A percentile compares a stretch with the other conserved stretches of the same genome.
These are phyloP conservation scores for Pachysandra terminalis DNA, from an alignment of 164 flowering plant genomes.

Conservation along the genomic window DNA sequence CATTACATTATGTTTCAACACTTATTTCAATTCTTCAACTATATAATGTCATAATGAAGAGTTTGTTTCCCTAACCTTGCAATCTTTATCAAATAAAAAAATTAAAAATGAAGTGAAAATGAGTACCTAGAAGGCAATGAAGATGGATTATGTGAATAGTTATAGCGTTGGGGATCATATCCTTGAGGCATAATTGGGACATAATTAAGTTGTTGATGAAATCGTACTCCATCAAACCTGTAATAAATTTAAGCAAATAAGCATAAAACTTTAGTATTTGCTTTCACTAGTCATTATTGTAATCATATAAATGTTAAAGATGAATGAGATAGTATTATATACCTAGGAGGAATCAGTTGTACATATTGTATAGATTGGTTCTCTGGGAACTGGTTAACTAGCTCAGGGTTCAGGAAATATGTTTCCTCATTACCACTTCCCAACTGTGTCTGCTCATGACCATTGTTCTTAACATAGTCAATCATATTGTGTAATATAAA, in stretches of 20 bases:
- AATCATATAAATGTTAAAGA: neutral
- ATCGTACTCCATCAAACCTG: neutral
- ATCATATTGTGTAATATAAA: neutral
- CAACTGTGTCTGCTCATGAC: neutral
- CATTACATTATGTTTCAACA: neutral
- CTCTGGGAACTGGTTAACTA: neutral
- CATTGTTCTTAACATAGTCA: neutral
- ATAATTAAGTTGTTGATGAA: neutral
- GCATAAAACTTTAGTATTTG: neutral
- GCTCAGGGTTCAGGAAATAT: neutral
- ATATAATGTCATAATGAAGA: neutral
- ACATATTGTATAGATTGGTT: neutral
- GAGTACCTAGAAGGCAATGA: neutral
- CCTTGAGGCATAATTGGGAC: neutral
- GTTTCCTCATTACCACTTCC: neutral
- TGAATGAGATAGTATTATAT: neutral
- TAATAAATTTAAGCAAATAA: too few species aligned
- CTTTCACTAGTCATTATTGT: neutral
- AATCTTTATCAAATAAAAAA: too few species aligned
- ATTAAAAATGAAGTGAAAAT: too few species aligned
- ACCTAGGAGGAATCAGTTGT: neutral
- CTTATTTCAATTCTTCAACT: too few species aligned
- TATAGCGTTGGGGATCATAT: neutral
- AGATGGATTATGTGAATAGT: neutral
- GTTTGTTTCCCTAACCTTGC: neutral